Evolutionary conservation across 2,329 filamentous ascomycete genomes (phyloP).

Genomic region (Dactylellina parvicollis): DNA sequence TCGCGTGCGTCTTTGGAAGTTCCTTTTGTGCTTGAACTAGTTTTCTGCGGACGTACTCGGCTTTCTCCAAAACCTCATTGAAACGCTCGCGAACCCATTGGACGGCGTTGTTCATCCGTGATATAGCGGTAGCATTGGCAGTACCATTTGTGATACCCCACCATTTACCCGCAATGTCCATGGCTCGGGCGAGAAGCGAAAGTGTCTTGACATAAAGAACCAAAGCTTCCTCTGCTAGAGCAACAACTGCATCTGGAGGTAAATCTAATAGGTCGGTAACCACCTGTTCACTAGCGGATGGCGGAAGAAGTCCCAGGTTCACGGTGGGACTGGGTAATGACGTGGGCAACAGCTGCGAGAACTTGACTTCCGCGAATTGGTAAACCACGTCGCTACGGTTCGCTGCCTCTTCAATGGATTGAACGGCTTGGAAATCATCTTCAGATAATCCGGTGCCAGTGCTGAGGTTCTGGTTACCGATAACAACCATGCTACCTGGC

Average conservation of each 20-base stretch:
- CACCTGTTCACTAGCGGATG: slow-evolving; percentile 56
- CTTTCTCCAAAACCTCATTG: slow-evolving; percentile 97
- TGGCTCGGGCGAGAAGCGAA: slow-evolving; percentile 87
- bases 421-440: slow-evolving; percentile 80
- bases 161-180: slow-evolving; percentile 94
- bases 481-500: slow-evolving; percentile 71
- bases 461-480: slow-evolving; percentile 69
- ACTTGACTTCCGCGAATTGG: slow-evolving; percentile 97
- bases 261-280: slow-evolving; percentile 69
- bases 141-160: slow-evolving; percentile 71
- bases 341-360: slow-evolving; percentile 91
- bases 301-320: slow-evolving; percentile 58
- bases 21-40: slow-evolving; percentile 85
- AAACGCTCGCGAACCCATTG: slow-evolving; percentile 95
- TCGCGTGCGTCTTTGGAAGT: slow-evolving; percentile 84
- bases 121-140: slow-evolving; percentile 65
- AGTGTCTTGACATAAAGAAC: slow-evolving; percentile 96
- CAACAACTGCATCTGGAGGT: slow-evolving; percentile 84
- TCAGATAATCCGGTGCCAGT: slow-evolving; percentile 72
- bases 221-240: slow-evolving; percentile 90
- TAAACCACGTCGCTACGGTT: slow-evolving; percentile 95
- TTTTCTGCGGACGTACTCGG: slow-evolving; percentile 89
- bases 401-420: slow-evolving; percentile 88
- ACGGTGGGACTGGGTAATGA: slow-evolving; percentile 71
- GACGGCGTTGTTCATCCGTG: slow-evolving; percentile 88